Base-by-base conservation (phyloP, 176 grass and related monocot genomes). In the Zoysia pacifica region DNA sequence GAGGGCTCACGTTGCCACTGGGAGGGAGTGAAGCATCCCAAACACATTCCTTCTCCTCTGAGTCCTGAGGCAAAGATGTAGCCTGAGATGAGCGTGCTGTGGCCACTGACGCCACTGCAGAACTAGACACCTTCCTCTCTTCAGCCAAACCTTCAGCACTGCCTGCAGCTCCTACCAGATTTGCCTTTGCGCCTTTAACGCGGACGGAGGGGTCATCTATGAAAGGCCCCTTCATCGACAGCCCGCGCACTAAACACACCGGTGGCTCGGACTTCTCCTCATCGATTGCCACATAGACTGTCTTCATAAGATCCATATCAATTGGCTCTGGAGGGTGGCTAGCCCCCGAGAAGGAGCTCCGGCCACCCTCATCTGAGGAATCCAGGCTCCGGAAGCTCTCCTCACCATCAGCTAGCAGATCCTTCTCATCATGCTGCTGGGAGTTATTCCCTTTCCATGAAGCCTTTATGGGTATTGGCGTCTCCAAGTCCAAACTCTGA, bases 21-120 rank as follows among this genome's bases (percentile, higher is more conserved):
- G 94, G 91, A 66, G 94, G 91, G 20, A 94, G 87, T 18, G 91
- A 97, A 60, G 89, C 91, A 73, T 97, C 94, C 94, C 94, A 97
- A 18, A 97, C 83, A 47, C 89, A 92, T 41, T 97, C 94, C 70
- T 97, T 97, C 81, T 94, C 94, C 41, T 94, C 91, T 0, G 91
- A 94, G 76, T 91, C 88, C 5, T 50, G 91, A 77, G 88, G 85
- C 66, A 93, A 81, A 69, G 68, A 73, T 2, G 40, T 86, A 49
- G 79, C 83, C 48, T 86, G 91, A 5, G 80, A 93, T 2, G 79
- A 78, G 14, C 61, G 82, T 6, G 72, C 70, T 7, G 19, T 79
- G 52, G 67, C 62, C 58, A 90, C 46, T 40, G 82, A 81, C 8
- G 67, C 72, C 49, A 87, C 72, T 38, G 71, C 79, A 63, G 75